Conservation (phyloP, 2,329 filamentous ascomycete genomes). For the Fusarium cyanostomum region DNA sequence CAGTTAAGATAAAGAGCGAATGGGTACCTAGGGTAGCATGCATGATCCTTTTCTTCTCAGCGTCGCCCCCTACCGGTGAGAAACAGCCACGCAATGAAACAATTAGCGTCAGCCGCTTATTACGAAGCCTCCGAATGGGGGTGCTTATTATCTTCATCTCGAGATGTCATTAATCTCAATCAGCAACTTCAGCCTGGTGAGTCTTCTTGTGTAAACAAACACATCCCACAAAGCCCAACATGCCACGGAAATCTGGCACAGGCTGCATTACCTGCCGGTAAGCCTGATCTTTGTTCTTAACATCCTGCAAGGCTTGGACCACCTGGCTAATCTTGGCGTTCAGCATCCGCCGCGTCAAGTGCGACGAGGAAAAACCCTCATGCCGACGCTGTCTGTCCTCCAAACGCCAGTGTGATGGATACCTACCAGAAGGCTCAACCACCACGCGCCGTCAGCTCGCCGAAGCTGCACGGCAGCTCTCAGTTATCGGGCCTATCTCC, state of each 20-base stretch:
- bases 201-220: not conserved
- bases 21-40: too few species aligned
- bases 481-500: constrained; percentile 45
- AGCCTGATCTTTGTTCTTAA: not conserved
- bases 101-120: not conserved
- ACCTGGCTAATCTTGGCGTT: not conserved
- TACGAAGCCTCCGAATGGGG: not conserved
- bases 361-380: constrained; percentile 46
- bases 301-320: too few species aligned
- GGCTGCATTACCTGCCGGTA: constrained; percentile 43
- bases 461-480: constrained; percentile 40
- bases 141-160: too few species aligned
- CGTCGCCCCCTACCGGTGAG: too few species aligned
- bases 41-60: too few species aligned
- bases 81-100: not conserved
- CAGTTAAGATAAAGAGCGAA: too few species aligned
- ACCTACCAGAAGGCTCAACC: constrained; percentile 36
- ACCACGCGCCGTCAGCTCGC: constrained; percentile 47
- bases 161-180: not conserved
- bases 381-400: constrained; percentile 43
- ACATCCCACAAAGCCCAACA: not conserved
- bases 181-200: not conserved
- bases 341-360: constrained; percentile 51
- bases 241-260: constrained; percentile 40
- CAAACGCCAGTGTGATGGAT: constrained; percentile 49